Evolutionary conservation across 2,329 filamentous ascomycete genomes (phyloP), one percentile per base, ranked within the genome.

Genomic region (Monascus ruber): DNA sequence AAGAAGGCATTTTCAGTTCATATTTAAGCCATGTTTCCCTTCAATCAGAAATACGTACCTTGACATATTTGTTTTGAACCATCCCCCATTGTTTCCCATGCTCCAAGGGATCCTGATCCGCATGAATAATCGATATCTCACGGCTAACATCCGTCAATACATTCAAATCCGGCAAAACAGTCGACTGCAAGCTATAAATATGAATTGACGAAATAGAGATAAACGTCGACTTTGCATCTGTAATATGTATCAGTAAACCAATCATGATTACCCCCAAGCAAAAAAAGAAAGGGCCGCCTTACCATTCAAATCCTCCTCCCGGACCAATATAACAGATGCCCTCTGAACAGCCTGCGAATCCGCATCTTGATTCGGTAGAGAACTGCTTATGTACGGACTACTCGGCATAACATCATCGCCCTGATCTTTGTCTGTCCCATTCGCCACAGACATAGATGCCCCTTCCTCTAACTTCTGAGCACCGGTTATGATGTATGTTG

Each of bases 401-500:
- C 76, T 81, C 41, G 71, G 74, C 71, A 82, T 79, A 44, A 63
- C 44, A 31, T 69, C 64, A 41, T 86, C 76, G 38, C 83, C 81
- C n/a, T 68, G 75, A 50, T 81, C 72, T 29, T 70, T 65, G 27
- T 58, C 53, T 35, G 50, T 45, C 24, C 61, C 66, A 47, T 70
- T 71, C 7, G 59, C 49, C 25, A 50, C 41, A 24, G 53, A 33
- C 6, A 48, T 37, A 29, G 28, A 29, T 29, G 28, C 28, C 10
- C 28, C 28, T 9, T 63, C 59, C 11, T 56, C 54, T 5, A 54
- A 52, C 38, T 63, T 70, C 52, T 76, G 82, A 24, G 69, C 74
- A 31, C 89, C 91, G 37, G 80, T 83, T 34, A 98, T 58, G 36
- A 95, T 69, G 63, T 95, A 98, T n/a, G 87, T 95, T 34, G 89